phyloP scores from a whole-genome alignment of 352 stramenopile species.

The Phytophthora niederhauseri region DNA sequence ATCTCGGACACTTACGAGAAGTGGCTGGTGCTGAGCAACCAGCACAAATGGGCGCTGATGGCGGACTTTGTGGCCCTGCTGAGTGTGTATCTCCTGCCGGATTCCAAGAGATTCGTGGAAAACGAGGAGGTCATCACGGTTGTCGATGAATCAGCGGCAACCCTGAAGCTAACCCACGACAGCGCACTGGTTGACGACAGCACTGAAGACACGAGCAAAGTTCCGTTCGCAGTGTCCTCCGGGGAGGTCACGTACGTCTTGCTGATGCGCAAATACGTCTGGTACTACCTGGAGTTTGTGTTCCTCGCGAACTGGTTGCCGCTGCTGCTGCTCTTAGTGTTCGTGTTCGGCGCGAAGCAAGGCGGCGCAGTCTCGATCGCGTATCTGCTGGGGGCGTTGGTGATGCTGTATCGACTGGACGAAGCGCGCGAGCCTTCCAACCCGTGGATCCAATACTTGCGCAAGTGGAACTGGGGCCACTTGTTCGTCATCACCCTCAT shows the following conservation, averaged over 20 bases:
- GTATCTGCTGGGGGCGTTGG: conserved; percentile 71
- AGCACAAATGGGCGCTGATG: conserved; percentile 83
- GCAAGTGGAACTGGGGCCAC: conserved; percentile 85
- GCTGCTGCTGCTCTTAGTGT: conserved; percentile 72
- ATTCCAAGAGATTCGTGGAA: conserved; percentile 49
- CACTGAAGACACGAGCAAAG: conserved; percentile 3
- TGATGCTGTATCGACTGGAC: conserved; percentile 84
- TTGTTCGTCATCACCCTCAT: conserved; percentile 82
- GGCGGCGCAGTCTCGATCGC: conserved; percentile 74
- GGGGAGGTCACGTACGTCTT: conserved; percentile 59
- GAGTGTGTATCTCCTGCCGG: conserved; percentile 70
- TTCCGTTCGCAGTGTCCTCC: conserved; percentile 16
- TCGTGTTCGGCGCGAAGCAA: conserved; percentile 72
- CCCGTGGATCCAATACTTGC: conserved; percentile 74
- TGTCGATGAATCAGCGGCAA: conserved; percentile 31
- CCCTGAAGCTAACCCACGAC: conserved; percentile 15
- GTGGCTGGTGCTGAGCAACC: conserved; percentile 68
- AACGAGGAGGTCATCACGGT: conserved; percentile 41
- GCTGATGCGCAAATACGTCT: conserved; percentile 64
- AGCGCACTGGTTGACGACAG: conserved; percentile 13
- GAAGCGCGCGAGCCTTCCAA: conserved; percentile 59
- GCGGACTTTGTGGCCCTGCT: conserved; percentile 77
- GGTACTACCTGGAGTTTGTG: conserved; percentile 73
- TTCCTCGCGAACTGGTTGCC: conserved; percentile 71
- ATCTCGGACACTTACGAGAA: conserved; percentile 63